phyloP scores from a whole-genome alignment of 495 filamentous ascomycete genomes.

The Penicillium tannophilum region DNA sequence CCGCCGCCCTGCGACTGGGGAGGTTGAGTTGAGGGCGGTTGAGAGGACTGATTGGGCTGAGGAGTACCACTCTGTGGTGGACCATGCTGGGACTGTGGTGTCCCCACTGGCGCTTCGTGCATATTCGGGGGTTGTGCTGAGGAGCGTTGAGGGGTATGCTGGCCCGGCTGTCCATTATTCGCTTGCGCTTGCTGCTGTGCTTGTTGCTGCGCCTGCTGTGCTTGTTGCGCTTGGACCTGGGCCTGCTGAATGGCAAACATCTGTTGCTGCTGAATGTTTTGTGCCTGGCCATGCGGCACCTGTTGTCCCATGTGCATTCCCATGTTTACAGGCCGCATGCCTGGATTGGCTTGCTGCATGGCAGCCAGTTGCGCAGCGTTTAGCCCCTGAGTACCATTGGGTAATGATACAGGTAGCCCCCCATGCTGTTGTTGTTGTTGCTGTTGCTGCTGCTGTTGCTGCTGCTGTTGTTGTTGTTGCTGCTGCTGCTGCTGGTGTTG shows the following conservation, averaged over 20 bases:
- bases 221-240: constrained; percentile 40
- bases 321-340: constrained; percentile 46
- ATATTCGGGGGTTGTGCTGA: constrained; percentile 48
- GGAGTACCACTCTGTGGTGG: constrained; percentile 50
- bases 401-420: constrained; percentile 55
- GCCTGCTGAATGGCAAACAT: constrained; percentile 46
- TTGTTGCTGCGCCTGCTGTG: constrained; percentile 36
- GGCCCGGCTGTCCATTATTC: constrained; percentile 43
- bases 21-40: constrained; percentile 40
- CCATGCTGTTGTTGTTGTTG: constrained; percentile 55
- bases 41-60: constrained; percentile 52
- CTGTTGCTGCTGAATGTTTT: constrained; percentile 54
- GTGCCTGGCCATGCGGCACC: constrained; percentile 55
- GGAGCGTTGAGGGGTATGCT: constrained; percentile 51
- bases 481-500: constrained; percentile 49
- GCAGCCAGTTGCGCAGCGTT: constrained; percentile 57
- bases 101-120: constrained; percentile 48
- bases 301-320: constrained; percentile 51
- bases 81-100: constrained; percentile 59
- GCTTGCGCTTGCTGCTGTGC: constrained; percentile 45
- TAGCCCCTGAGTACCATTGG: constrained; percentile 61
- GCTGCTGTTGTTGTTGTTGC: constrained; percentile 8
- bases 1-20: constrained; percentile 46
- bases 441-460: constrained; percentile 44
- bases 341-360: constrained; percentile 50